Conservation (phyloP, 495 filamentous ascomycete species). For the Cladorrhinum samala region DNA sequence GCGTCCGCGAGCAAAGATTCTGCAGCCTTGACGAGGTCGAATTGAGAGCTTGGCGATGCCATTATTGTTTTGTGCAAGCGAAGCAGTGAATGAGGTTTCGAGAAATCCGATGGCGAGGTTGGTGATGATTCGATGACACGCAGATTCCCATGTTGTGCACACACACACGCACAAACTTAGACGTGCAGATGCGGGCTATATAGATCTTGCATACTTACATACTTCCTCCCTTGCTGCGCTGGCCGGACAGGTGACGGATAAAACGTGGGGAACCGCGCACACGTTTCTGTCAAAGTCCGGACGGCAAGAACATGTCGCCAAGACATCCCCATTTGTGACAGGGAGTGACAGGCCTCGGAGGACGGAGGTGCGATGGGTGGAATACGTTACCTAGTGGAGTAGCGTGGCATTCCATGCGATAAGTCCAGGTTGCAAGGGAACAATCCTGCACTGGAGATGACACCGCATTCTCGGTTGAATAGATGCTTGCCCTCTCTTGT, state of each 20-base stretch:
- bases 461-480: too few relatives aligned
- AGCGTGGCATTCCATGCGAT: too few relatives aligned
- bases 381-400: too few relatives aligned
- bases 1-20: conserved; percentile 20
- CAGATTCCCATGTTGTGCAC: background rate
- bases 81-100: too few relatives aligned
- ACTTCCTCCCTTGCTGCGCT: background rate
- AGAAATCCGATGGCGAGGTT: too few relatives aligned
- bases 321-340: too few relatives aligned
- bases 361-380: background rate
- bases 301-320: background rate
- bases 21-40: conserved; percentile 23
- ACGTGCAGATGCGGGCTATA: background rate
- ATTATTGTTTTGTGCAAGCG: background rate
- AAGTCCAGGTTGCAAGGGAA: too few relatives aligned
- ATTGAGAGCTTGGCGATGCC: background rate
- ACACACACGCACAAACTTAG: background rate
- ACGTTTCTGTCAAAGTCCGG: background rate
- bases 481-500: too few relatives aligned
- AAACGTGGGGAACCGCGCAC: background rate
- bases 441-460: too few relatives aligned
- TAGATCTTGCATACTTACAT: background rate
- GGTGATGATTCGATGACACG: background rate
- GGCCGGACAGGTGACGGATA: background rate
- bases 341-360: background rate